Percentiles rank a stretch among this genome's conserved stretches.
phyloP scores from a whole-genome alignment of 345 rosid species.

The Raphanus sativus region DNA sequence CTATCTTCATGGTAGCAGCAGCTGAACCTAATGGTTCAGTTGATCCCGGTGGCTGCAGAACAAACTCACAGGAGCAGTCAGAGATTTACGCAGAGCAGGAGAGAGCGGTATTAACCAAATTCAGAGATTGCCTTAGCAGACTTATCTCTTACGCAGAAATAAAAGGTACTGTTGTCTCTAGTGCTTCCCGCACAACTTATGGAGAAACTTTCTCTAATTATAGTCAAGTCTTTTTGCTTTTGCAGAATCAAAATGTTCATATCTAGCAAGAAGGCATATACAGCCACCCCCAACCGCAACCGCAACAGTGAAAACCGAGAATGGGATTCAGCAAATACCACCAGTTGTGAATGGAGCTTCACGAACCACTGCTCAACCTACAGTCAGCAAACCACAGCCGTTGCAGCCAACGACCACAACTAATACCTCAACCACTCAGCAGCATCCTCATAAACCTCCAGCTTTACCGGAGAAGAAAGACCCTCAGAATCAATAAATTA shows the following conservation, averaged over 20 bases:
- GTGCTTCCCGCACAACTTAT: neutral
- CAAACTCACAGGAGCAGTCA: constrained; percentile 56
- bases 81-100: constrained; percentile 83
- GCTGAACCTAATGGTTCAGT: constrained; percentile 61
- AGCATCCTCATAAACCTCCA: constrained; percentile 44
- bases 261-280: constrained; percentile 60
- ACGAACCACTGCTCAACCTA: constrained; percentile 35
- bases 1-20: constrained; percentile 70
- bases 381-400: constrained; percentile 24
- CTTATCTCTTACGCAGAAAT: constrained; percentile 84
- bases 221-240: constrained; percentile 17
- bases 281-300: constrained; percentile 45
- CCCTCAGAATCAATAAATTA: constrained; percentile 9
- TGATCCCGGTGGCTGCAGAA: constrained; percentile 47
- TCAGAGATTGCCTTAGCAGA: constrained; percentile 83
- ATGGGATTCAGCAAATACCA: constrained; percentile 46
- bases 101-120: constrained; percentile 64
- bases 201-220: neutral
- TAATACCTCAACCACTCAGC: constrained; percentile 38
- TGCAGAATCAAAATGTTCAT: constrained; percentile 75
- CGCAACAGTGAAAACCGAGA: constrained; percentile 46
- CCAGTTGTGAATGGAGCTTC: constrained; percentile 50
- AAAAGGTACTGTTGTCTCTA: constrained; percentile 48
- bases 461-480: constrained; percentile 39
- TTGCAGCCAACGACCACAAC: constrained; percentile 38